These are phyloP conservation scores for Geotrichum candidum DNA, from an alignment of 1,139 yeast species.

Conservation along the genomic window DNA sequence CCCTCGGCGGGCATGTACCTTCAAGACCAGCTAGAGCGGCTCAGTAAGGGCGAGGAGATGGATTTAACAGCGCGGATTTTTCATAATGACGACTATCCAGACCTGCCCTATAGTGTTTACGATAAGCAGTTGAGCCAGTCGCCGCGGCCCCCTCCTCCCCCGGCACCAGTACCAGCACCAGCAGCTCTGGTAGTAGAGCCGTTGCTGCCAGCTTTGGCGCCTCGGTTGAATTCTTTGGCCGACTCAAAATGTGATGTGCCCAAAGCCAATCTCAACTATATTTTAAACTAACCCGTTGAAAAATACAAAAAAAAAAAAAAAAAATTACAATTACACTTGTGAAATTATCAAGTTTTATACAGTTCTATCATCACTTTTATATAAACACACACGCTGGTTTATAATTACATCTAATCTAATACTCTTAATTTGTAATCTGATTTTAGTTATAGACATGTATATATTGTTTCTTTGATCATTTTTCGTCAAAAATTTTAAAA, in stretches of 20 bases:
- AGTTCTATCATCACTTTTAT: neutral
- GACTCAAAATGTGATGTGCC: neutral
- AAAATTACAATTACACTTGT: neutral
- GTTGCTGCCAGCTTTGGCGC: neutral
- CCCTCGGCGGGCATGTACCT: conserved; percentile 15
- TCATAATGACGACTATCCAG: neutral
- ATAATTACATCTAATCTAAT: neutral
- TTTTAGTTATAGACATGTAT: too few species aligned
- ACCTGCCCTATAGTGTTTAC: conserved; percentile 10
- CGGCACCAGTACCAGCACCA: neutral
- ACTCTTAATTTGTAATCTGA: neutral
- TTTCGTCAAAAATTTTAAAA: conserved; percentile 31
- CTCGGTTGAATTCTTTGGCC: neutral
- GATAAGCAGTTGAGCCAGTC: neutral
- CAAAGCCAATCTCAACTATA: neutral
- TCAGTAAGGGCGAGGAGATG: neutral
- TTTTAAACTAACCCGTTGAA: neutral
- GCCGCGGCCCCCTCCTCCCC: too few species aligned
- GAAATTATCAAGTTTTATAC: too few species aligned
- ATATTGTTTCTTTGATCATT: neutral
- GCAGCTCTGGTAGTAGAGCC: neutral
- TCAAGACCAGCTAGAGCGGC: conserved; percentile 13
- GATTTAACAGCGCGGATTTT: conserved; percentile 11
- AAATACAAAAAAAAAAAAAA: neutral
- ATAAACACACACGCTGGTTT: neutral